Evolutionary conservation across 345 rosid species (phyloP).

Genomic region (Limnanthes douglasii): DNA sequence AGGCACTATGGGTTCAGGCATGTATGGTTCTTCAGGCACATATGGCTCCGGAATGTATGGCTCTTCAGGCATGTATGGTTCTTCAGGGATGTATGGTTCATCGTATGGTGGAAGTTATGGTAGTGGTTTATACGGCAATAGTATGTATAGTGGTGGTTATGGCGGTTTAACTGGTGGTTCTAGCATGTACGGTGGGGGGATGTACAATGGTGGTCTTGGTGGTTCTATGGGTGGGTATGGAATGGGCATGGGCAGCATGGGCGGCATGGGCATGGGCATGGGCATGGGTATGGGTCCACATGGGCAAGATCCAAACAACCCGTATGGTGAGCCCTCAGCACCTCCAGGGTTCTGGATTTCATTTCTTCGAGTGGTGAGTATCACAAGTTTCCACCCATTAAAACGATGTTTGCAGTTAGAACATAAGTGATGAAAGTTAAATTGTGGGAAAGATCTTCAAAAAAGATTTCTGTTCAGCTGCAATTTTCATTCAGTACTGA

Average conservation of each 20-base stretch:
- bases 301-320: conserved; percentile 94
- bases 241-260: conserved; percentile 47
- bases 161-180: conserved; percentile 53
- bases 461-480: no score
- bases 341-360: conserved; percentile 99
- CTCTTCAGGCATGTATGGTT: conserved; percentile 48
- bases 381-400: conserved; percentile 3
- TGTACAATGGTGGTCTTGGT: conserved; percentile 36
- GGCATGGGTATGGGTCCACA: conserved; percentile 82
- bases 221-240: conserved; percentile 91
- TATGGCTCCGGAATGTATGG: conserved; percentile 37
- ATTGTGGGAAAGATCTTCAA: no score
- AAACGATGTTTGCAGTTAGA: no score
- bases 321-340: conserved; percentile 66
- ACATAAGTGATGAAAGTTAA: no score
- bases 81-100: conserved; percentile 12
- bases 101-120: no score
- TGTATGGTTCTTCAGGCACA: no score
- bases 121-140: no score
- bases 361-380: conserved; percentile 72
- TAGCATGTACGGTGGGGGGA: conserved; percentile 30
- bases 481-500: no score
- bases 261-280: conserved; percentile 32
- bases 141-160: no score
- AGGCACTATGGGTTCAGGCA: no score